Evolutionary conservation across 306 rosid species (phyloP).

Genomic region (Dryas octopetala): DNA sequence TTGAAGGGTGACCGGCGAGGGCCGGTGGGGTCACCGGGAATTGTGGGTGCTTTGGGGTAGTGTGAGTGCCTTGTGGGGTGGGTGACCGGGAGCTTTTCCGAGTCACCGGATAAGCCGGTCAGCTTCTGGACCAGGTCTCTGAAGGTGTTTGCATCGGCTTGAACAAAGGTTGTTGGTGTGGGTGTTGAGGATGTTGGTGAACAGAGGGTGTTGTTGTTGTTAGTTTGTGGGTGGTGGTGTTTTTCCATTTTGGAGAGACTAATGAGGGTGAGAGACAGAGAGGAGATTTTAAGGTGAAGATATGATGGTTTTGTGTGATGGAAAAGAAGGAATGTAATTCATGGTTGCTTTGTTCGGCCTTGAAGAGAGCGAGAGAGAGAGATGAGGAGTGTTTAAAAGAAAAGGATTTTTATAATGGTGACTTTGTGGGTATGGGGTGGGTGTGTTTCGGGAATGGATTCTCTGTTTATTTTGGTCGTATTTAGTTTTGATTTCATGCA

Average conservation of each 20-base stretch:
- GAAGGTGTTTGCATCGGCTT: slow-evolving; percentile 46
- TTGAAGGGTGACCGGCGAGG: slow-evolving; percentile 51
- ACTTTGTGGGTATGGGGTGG: slow-evolving; percentile 22
- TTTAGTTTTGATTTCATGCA: too few species aligned
- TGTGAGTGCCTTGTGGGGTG: slow-evolving; percentile 28
- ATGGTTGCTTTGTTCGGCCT: neutral
- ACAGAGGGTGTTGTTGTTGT: slow-evolving; percentile 5
- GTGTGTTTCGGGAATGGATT: neutral
- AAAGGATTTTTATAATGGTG: slow-evolving; percentile 17
- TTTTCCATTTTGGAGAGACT: slow-evolving; percentile 16
- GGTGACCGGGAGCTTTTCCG: slow-evolving; percentile 38
- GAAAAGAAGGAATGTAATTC: neutral
- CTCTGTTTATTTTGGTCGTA: too few species aligned
- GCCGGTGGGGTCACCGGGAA: slow-evolving; percentile 28
- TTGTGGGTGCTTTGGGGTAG: slow-evolving; percentile 7
- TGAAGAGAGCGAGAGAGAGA: neutral
- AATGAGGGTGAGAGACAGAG: neutral
- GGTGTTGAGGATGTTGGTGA: slow-evolving; percentile 37
- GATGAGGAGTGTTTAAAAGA: slow-evolving; percentile 2
- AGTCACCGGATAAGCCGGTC: slow-evolving; percentile 46
- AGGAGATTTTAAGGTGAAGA: neutral
- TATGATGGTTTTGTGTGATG: neutral
- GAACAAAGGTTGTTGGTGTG: slow-evolving; percentile 49
- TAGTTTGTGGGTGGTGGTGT: neutral
- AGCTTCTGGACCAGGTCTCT: slow-evolving; percentile 50